Conservation (phyloP, 129 eudicot species). For the Flaveria robusta region DNA sequence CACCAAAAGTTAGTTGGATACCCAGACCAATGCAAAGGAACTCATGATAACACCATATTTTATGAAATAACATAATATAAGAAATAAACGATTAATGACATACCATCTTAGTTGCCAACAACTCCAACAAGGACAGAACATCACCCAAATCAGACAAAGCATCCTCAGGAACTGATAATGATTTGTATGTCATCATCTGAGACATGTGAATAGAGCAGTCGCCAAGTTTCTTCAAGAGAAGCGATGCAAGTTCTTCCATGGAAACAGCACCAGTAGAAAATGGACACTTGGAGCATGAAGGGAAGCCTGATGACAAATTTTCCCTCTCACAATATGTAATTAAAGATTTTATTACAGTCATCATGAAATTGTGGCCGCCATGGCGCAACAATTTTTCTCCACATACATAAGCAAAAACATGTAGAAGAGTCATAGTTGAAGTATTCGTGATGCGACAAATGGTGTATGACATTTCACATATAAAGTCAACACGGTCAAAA, state of each 20-base stretch:
- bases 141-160: conserved; percentile 45
- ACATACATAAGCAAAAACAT: conserved; percentile 66
- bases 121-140: conserved; percentile 74
- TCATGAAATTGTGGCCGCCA: conserved; percentile 42
- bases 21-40: background rate
- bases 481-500: conserved; percentile 56
- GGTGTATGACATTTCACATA: conserved; percentile 66
- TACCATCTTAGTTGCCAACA: conserved; percentile 80
- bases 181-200: conserved; percentile 16
- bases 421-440: conserved; percentile 52
- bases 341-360: conserved; percentile 64
- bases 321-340: conserved; percentile 53
- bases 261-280: conserved; percentile 54
- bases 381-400: conserved; percentile 53
- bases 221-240: conserved; percentile 51
- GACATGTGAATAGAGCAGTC: conserved; percentile 16
- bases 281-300: conserved; percentile 67
- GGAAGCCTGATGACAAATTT: conserved; percentile 34
- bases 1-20: conserved; percentile 13
- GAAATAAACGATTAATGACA: conserved; percentile 1
- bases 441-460: conserved; percentile 41
- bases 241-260: conserved; percentile 46
- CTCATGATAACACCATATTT: background rate
- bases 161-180: conserved; percentile 28
- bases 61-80: conserved; percentile 1